These are phyloP conservation scores for Hibiscus trionum DNA, from an alignment of 345 rosid genomes.

Conservation along the genomic window DNA sequence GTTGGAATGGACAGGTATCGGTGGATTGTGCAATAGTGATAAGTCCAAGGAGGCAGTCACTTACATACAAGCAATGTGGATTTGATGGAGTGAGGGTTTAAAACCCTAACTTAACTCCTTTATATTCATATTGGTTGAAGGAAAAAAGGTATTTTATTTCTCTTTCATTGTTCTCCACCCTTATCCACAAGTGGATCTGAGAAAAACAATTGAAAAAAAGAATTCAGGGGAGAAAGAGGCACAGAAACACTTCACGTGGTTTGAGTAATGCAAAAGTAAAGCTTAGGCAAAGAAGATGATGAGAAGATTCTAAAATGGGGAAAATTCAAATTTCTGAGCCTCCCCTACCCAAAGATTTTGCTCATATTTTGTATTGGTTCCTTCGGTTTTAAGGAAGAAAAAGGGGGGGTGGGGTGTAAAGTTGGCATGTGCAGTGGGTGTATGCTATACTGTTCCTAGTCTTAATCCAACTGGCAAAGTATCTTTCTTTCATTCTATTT, in stretches of 20 bases:
- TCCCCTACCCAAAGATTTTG: not conserved
- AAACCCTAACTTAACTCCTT: not conserved
- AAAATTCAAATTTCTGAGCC: not conserved
- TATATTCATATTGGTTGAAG: not conserved
- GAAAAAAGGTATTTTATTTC: not conserved
- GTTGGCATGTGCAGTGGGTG: not conserved
- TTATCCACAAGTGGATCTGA: not conserved
- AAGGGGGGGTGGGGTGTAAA: not conserved
- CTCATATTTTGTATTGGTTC: not conserved
- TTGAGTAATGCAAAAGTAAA: slow-evolving; percentile 13
- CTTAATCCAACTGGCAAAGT: not conserved
- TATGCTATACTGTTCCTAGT: not conserved
- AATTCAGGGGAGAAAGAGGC: not conserved
- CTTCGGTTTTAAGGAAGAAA: not conserved
- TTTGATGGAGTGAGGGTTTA: slow-evolving; percentile 77
- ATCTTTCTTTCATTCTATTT: not conserved
- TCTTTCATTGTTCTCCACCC: not conserved
- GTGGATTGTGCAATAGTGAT: slow-evolving; percentile 86
- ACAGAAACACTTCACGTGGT: slow-evolving; percentile 9
- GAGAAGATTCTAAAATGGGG: slow-evolving; percentile 10
- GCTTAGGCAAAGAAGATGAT: not conserved
- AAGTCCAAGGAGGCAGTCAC: slow-evolving; percentile 86
- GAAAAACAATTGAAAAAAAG: not conserved
- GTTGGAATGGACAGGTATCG: slow-evolving; percentile 50
- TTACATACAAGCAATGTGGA: slow-evolving; percentile 92